Evolutionary conservation across 441 rosid genomes (phyloP), one percentile per base, ranked within the genome.

Genomic region (Codiaeum variegatum): DNA sequence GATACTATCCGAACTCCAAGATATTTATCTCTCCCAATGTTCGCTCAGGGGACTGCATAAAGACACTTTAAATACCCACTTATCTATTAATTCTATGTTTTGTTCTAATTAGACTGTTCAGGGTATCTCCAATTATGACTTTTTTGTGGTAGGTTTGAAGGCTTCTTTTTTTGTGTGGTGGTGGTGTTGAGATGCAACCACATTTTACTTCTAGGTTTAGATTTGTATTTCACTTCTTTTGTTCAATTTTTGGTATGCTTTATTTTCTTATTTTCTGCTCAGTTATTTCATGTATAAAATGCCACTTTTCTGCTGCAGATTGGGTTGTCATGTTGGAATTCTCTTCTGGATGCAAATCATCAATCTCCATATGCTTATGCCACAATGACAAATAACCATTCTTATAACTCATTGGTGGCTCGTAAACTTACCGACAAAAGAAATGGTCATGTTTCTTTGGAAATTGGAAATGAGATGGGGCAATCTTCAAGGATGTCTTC

Each of bases 291-390:
- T 9, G 10, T 47, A 54, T 55, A 32, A 70, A 13, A 29, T 23
- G 58, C 44, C 1, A 12, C 68, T 21, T 54, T 72, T 59, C 29
- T 80, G 68, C 78, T 81, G 71, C 78, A 93, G 98, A 86, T 91
- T 28, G 98, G 97, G 21, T 71, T 88, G 74, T 84, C 87, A 38
- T 79, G 83, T 80, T 93, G 97, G 97, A 85, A 79, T 76, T 73
- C 90, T 52, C 87, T 86, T 55, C 70, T 86, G 60, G 92, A 91
- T 76, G 84, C 78, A 59, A 80, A 72, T 6, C 88, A 88, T 5
- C 84, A 87, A 74, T 86, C 97, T 60, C 94, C 98, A 18, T 78
- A 75, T 75, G 80, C 82, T 71, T 93, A 93, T 71, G 90, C 98
- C 52, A 59, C 74, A 54, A 86, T 79, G 86, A 85, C 88, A 79